Percentiles rank a stretch among this genome's conserved stretches.
Conservation (phyloP, 1,284 basidiomycete genomes). For the Malassezia brasiliensis region DNA sequence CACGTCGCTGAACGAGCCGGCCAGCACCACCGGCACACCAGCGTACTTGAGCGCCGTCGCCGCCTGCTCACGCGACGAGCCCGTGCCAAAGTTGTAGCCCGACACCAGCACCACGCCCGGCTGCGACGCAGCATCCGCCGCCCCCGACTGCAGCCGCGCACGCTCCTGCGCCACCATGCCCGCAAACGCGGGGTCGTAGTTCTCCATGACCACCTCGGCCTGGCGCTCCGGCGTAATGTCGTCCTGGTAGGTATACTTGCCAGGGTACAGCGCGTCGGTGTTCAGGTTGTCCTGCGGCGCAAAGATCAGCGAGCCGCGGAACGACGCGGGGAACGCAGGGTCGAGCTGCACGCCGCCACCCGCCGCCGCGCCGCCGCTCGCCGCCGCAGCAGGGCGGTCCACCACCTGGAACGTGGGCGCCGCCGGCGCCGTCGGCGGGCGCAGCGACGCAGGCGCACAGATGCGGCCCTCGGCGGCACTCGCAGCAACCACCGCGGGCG, state of each 20-base stretch:
- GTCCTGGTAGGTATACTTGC: conserved; percentile 99
- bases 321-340: conserved; percentile 61
- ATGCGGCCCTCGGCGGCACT: conserved; percentile 87
- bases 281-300: conserved; percentile 94
- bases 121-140: background rate
- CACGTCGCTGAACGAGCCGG: conserved; percentile 95
- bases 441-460: conserved; percentile 63
- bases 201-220: conserved; percentile 91
- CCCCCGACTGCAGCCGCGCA: conserved; percentile 5
- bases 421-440: conserved; percentile 54
- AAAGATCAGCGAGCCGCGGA: conserved; percentile 77
- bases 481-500: conserved; percentile 91
- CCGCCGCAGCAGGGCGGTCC: conserved; percentile 15
- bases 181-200: conserved; percentile 88
- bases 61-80: conserved; percentile 95
- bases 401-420: conserved; percentile 22
- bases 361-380: conserved; percentile 30
- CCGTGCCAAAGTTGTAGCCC: conserved; percentile 98
- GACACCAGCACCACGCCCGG: conserved; percentile 70
- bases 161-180: conserved; percentile 60
- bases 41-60: conserved; percentile 93
- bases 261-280: conserved; percentile 97
- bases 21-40: conserved; percentile 83
- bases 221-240: conserved; percentile 91
- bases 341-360: conserved; percentile 24